These are phyloP conservation scores for Paraconiothyrium sp. DNA, from an alignment of 2,329 filamentous ascomycete genomes.

Conservation along the genomic window DNA sequence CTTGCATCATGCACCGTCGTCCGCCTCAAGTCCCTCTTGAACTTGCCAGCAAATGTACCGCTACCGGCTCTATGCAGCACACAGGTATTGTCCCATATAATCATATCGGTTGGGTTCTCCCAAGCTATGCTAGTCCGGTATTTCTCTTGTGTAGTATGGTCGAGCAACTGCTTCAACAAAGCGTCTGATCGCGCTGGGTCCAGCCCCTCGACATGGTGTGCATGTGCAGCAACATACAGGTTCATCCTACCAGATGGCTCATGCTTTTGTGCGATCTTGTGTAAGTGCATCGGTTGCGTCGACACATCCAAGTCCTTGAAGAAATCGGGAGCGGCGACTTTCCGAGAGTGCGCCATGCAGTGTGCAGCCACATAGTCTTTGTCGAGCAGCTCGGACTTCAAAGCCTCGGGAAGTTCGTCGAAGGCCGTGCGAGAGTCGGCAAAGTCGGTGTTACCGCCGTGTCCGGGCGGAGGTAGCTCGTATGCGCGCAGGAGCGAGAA, in stretches of 20 bases:
- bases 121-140: slow-evolving; percentile 59
- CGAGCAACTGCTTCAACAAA: slow-evolving; percentile 53
- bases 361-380: slow-evolving; percentile 29
- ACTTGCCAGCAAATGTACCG: slow-evolving; percentile 60
- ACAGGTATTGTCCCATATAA: slow-evolving; percentile 59
- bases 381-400: slow-evolving; percentile 33
- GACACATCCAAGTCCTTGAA: slow-evolving; percentile 57
- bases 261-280: slow-evolving; percentile 62
- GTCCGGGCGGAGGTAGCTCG: slow-evolving; percentile 32
- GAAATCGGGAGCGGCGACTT: slow-evolving; percentile 59
- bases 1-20: slow-evolving; percentile 63
- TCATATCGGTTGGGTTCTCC: slow-evolving; percentile 59
- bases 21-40: slow-evolving; percentile 63
- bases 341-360: slow-evolving; percentile 62
- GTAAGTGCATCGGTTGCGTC: slow-evolving; percentile 50
- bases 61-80: slow-evolving; percentile 63
- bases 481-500: slow-evolving; percentile 31
- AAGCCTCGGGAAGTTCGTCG: slow-evolving; percentile 37
- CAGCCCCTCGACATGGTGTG: slow-evolving; percentile 46
- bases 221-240: slow-evolving; percentile 62
- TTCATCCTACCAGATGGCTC: slow-evolving; percentile 62
- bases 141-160: slow-evolving; percentile 58
- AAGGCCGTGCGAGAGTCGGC: slow-evolving; percentile 35
- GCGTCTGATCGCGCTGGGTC: slow-evolving; percentile 43
- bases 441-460: slow-evolving; percentile 36